Evolutionary conservation across 495 filamentous ascomycete species (phyloP).

Genomic region (Penicillium soppii): DNA sequence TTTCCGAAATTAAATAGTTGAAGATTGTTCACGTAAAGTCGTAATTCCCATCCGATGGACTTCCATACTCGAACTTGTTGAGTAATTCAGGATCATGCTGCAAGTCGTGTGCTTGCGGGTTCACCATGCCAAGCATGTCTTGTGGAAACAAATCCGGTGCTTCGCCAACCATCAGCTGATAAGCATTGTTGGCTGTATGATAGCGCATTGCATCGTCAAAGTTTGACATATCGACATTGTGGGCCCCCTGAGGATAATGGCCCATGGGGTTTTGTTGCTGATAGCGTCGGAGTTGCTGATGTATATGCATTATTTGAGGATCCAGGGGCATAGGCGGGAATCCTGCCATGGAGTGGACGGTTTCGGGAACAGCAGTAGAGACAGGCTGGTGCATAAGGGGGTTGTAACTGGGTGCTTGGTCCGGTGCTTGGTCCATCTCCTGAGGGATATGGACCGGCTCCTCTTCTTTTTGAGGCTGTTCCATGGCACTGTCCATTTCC

Average conservation of each 20-base stretch:
- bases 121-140: conserved; percentile 41
- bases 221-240: conserved; percentile 28
- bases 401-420: conserved; percentile 30
- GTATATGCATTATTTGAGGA: conserved; percentile 45
- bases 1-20: neutral
- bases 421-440: conserved; percentile 33
- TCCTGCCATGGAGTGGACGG: conserved; percentile 37
- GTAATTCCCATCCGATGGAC: conserved; percentile 39
- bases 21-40: conserved; percentile 35
- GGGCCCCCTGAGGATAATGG: conserved; percentile 31
- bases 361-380: conserved; percentile 24
- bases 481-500: conserved; percentile 18
- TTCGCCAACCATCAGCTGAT: conserved; percentile 49
- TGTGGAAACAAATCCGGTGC: conserved; percentile 40
- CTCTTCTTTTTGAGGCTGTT: conserved; percentile 16
- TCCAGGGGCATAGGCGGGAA: conserved; percentile 45
- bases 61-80: conserved; percentile 44
- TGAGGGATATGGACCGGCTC: conserved; percentile 20
- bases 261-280: conserved; percentile 41
- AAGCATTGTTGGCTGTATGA: conserved; percentile 38
- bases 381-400: conserved; percentile 34
- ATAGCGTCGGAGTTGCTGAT: conserved; percentile 39
- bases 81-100: conserved; percentile 46
- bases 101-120: conserved; percentile 40
- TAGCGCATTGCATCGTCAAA: conserved; percentile 45